Evolutionary conservation across 2,329 filamentous ascomycete genomes (phyloP).

Genomic region (Didymosphaeria variabile): DNA sequence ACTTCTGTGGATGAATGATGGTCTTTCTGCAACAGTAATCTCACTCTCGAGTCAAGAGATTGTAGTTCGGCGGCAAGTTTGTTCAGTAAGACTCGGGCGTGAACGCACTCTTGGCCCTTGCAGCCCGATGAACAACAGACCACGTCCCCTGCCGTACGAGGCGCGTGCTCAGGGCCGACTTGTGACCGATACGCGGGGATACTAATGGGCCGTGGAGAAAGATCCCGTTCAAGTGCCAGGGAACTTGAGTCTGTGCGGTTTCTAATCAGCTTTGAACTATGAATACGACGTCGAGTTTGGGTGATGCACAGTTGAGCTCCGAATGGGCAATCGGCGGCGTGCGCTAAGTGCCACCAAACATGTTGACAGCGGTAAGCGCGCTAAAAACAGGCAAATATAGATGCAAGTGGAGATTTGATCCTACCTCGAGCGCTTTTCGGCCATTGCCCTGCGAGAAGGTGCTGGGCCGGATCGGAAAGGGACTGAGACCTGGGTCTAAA

Average conservation of each 20-base stretch:
- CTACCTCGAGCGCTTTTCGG: constrained; percentile 29
- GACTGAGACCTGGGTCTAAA: constrained; percentile 33
- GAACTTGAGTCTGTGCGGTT: constrained; percentile 25
- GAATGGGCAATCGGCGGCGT: constrained; percentile 18
- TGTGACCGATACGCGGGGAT: constrained; percentile 24
- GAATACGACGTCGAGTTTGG: constrained; percentile 20
- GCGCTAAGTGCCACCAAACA: constrained; percentile 20
- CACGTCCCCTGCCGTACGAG: constrained; percentile 29
- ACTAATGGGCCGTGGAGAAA: constrained; percentile 28
- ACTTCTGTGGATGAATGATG: constrained; percentile 31
- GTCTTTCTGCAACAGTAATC: constrained; percentile 30
- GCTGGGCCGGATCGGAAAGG: constrained; percentile 31
- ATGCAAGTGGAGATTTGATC: constrained; percentile 17
- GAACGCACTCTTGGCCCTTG: constrained; percentile 34
- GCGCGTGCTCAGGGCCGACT: constrained; percentile 30
- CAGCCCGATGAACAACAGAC: constrained; percentile 37
- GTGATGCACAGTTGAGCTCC: constrained; percentile 13
- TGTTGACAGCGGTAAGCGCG: constrained; percentile 22
- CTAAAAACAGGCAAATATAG: constrained; percentile 14
- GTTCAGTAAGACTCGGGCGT: constrained; percentile 33
- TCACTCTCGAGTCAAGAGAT: constrained; percentile 29
- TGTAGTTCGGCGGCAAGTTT: constrained; percentile 34
- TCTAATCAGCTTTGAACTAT: constrained; percentile 34
- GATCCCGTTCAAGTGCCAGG: constrained; percentile 27
- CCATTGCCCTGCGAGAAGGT: constrained; percentile 23